phyloP scores from a whole-genome alignment of 2,329 filamentous ascomycete species.

The Venturia carpophila region DNA sequence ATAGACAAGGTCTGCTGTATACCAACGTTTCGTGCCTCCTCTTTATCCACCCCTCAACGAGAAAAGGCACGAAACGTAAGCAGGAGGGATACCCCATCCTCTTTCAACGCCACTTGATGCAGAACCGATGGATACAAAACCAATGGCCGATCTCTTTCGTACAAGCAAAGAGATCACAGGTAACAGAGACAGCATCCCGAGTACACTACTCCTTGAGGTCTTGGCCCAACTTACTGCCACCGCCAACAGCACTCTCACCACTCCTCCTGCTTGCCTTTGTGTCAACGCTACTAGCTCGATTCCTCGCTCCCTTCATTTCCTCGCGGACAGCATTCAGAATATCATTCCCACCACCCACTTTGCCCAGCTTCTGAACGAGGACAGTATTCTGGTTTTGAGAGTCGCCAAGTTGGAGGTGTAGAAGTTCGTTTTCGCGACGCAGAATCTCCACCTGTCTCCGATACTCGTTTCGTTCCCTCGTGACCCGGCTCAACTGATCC shows the following conservation, averaged over 20 bases:
- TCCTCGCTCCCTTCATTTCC: slow-evolving; percentile 5
- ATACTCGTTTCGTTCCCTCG: slow-evolving; percentile 42
- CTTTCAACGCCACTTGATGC: not conserved
- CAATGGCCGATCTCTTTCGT: not conserved
- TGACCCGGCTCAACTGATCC: slow-evolving; percentile 39
- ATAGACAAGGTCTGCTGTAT: no score
- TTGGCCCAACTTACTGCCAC: slow-evolving; percentile 5
- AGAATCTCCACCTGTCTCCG: slow-evolving; percentile 39
- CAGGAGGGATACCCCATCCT: not conserved
- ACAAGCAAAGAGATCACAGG: not conserved
- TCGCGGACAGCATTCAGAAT: slow-evolving; percentile 12
- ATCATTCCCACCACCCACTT: slow-evolving; percentile 34
- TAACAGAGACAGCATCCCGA: not conserved
- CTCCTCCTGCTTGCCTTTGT: slow-evolving; percentile 11
- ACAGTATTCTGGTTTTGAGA: slow-evolving; percentile 52
- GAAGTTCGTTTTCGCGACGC: slow-evolving; percentile 42
- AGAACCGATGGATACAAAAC: not conserved
- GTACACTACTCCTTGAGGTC: not conserved
- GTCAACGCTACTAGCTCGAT: slow-evolving; percentile 14
- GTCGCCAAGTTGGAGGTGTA: slow-evolving; percentile 45
- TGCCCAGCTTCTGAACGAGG: slow-evolving; percentile 40
- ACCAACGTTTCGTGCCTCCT: no score
- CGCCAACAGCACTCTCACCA: not conserved
- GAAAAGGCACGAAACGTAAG: not conserved
- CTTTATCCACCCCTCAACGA: no score